Conservation (phyloP, 306 rosid genomes). For the Styphnolobium japonicum region DNA sequence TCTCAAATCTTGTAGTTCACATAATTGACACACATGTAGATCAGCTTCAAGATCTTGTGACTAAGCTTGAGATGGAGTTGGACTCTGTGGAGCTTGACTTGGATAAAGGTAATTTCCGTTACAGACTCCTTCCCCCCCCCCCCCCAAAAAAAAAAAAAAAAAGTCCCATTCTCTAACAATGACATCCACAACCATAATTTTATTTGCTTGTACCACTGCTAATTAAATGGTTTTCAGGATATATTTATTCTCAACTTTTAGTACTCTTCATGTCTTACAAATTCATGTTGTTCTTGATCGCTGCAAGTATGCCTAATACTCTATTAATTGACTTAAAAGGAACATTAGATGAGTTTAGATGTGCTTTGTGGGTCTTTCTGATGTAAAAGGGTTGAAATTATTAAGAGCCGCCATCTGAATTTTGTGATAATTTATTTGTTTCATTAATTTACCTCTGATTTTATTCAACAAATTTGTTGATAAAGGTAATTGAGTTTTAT, state of each 20-base stretch:
- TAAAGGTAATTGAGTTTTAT: background rate
- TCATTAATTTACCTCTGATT: background rate
- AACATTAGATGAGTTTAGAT: background rate
- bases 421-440: background rate
- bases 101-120: constrained; percentile 67
- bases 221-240: background rate
- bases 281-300: background rate
- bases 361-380: background rate
- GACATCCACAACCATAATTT: background rate
- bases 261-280: background rate
- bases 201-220: background rate
- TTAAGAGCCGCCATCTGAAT: background rate
- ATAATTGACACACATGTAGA: constrained; percentile 90
- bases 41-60: constrained; percentile 90
- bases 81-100: constrained; percentile 83
- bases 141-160: background rate
- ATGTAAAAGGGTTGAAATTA: background rate
- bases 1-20: constrained; percentile 83
- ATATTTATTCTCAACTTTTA: background rate
- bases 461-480: background rate
- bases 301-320: constrained; percentile 9
- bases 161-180: background rate
- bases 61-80: constrained; percentile 91
- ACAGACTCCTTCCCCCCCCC: background rate
- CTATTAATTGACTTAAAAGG: background rate